Conservation (phyloP, 2,329 filamentous ascomycete genomes). For the Pseudocercospora musae region DNA sequence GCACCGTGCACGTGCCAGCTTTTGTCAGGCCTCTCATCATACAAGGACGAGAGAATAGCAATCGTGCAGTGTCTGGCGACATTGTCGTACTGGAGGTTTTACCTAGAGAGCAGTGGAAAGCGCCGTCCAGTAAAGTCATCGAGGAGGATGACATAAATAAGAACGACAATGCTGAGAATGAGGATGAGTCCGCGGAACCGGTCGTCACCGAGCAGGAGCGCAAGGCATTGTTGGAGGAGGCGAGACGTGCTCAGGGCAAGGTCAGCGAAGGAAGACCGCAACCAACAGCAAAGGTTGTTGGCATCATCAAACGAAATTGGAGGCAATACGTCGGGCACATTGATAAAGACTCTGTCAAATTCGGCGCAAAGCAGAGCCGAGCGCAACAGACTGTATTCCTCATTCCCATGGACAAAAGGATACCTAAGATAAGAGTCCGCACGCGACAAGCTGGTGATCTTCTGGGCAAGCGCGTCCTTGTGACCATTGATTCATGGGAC, state of each 20-base stretch:
- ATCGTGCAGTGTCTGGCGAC: slow-evolving; percentile 87
- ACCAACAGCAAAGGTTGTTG: slow-evolving; percentile 88
- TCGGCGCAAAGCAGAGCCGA: slow-evolving; percentile 69
- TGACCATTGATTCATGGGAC: slow-evolving; percentile 95
- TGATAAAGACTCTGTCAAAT: slow-evolving; percentile 77
- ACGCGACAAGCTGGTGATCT: slow-evolving; percentile 88
- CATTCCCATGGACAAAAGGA: slow-evolving; percentile 95
- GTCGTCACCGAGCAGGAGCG: slow-evolving; percentile 87
- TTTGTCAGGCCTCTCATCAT: slow-evolving; percentile 88
- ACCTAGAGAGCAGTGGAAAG: slow-evolving; percentile 94
- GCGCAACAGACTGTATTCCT: slow-evolving; percentile 92
- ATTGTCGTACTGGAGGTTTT: slow-evolving; percentile 89
- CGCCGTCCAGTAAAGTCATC: slow-evolving; percentile 89
- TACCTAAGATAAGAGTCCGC: slow-evolving; percentile 91
- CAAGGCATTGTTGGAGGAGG: slow-evolving; percentile 84
- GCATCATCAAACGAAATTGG: slow-evolving; percentile 94
- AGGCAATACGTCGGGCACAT: slow-evolving; percentile 96
- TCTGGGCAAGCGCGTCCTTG: slow-evolving; percentile 83
- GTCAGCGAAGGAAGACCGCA: slow-evolving; percentile 74
- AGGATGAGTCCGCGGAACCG: slow-evolving; percentile 68
- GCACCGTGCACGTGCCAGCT: slow-evolving; percentile 80
- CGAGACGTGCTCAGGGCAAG: slow-evolving; percentile 77
- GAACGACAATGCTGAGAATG: slow-evolving; percentile 88
- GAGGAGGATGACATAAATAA: slow-evolving; percentile 89
- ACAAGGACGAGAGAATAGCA: slow-evolving; percentile 92